Evolutionary conservation across 2,329 filamentous ascomycete genomes (phyloP).

Genomic region (Ascochyta viciae-villosae): DNA sequence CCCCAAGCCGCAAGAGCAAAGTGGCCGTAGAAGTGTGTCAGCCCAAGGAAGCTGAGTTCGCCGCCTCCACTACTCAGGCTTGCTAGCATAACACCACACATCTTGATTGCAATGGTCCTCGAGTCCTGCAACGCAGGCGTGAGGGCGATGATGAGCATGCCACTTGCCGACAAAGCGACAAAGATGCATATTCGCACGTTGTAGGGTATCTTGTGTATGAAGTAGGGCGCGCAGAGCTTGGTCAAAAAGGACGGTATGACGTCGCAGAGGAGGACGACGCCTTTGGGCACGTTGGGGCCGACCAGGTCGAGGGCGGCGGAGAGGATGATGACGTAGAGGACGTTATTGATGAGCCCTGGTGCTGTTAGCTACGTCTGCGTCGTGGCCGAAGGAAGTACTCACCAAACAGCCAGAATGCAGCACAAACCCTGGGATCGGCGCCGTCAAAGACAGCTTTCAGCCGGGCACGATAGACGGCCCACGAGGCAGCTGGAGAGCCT

Average conservation of each 20-base stretch:
- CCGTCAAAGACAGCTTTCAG: constrained; percentile 69
- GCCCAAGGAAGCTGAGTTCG: constrained; percentile 86
- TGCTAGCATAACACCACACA: constrained; percentile 83
- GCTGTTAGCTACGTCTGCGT: neutral
- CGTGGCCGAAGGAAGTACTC: neutral
- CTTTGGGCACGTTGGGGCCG: constrained; percentile 84
- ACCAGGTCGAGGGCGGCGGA: constrained; percentile 95
- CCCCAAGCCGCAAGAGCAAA: constrained; percentile 91
- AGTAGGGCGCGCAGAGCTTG: constrained; percentile 90
- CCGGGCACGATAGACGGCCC: constrained; percentile 74
- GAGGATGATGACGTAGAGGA: constrained; percentile 96
- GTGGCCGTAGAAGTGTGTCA: constrained; percentile 92
- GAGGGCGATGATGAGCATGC: constrained; percentile 88
- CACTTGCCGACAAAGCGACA: constrained; percentile 75
- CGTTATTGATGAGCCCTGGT: constrained; percentile 89
- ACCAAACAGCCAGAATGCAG: constrained; percentile 97
- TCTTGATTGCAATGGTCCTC: constrained; percentile 73
- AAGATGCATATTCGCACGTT: constrained; percentile 75
- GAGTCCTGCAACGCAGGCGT: constrained; percentile 68
- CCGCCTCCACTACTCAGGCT: constrained; percentile 86
- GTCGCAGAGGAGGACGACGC: constrained; percentile 89
- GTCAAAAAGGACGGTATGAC: constrained; percentile 88
- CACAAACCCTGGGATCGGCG: constrained; percentile 72
- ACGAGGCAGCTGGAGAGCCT: constrained; percentile 68
- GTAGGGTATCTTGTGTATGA: constrained; percentile 89